phyloP scores from a whole-genome alignment of 345 rosid genomes.

The Hypericum perforatum region DNA sequence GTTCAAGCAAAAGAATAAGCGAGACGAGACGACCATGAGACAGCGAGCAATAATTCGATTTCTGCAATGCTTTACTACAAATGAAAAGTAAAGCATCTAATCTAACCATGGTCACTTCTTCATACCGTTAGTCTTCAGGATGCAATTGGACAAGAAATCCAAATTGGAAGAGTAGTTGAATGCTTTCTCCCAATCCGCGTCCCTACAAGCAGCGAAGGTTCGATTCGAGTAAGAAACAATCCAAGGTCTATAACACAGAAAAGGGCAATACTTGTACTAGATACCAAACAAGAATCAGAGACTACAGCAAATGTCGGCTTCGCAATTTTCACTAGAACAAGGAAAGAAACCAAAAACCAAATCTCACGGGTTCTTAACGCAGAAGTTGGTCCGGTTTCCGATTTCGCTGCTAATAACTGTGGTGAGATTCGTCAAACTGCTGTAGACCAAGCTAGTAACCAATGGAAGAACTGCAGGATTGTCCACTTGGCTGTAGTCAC shows the following conservation, averaged over 20 bases:
- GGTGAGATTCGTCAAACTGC: constrained; percentile 50
- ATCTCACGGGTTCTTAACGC: constrained; percentile 67
- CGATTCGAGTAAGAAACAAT: background rate
- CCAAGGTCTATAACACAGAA: background rate
- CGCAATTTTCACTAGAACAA: background rate
- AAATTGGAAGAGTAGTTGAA: constrained; percentile 69
- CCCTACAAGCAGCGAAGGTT: constrained; percentile 42
- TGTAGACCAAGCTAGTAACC: constrained; percentile 33
- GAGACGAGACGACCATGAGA: no score
- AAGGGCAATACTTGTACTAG: background rate
- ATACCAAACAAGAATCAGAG: background rate
- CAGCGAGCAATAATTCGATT: no score
- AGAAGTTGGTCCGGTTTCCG: constrained; percentile 43
- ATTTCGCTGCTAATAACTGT: constrained; percentile 36
- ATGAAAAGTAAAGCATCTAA: background rate
- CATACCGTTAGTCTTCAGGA: constrained; percentile 49
- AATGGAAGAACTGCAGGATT: constrained; percentile 50
- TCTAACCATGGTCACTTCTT: background rate
- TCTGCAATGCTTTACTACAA: no score
- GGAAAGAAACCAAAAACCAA: background rate
- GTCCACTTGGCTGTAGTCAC: constrained; percentile 28
- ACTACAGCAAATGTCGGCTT: background rate
- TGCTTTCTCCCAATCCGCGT: constrained; percentile 75
- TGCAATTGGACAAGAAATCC: constrained; percentile 60
- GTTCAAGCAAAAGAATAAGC: no score